Percentiles rank a stretch among this genome's conserved stretches.
Evolutionary conservation across 768 basidiomycete species (phyloP).

Genomic region (Hericium coralloides): DNA sequence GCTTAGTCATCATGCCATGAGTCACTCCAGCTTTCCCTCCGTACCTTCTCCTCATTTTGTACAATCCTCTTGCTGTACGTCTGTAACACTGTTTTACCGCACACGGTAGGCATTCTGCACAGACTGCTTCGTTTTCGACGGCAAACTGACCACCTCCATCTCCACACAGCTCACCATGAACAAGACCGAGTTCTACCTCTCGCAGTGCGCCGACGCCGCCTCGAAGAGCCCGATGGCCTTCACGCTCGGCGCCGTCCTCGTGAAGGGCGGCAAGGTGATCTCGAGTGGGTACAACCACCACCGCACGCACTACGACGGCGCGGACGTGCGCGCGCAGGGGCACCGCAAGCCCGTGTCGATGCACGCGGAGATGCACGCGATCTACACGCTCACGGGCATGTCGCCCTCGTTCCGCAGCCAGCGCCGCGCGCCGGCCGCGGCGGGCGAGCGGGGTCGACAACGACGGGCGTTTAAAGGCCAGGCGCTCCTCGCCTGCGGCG

Average conservation of each 20-base stretch:
- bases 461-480: slow-evolving; percentile 12
- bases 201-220: slow-evolving; percentile 39
- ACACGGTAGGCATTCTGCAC: no score
- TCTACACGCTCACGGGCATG: slow-evolving; percentile 41
- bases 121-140: no score
- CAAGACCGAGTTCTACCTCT: slow-evolving; percentile 43
- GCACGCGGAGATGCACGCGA: slow-evolving; percentile 57
- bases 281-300: slow-evolving; percentile 47
- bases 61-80: no score
- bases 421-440: slow-evolving; percentile 21
- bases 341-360: slow-evolving; percentile 39
- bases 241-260: slow-evolving; percentile 37
- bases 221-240: slow-evolving; percentile 43
- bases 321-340: slow-evolving; percentile 27
- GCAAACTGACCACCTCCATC: no score
- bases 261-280: slow-evolving; percentile 49
- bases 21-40: no score
- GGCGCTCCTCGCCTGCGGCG: slow-evolving; percentile 11
- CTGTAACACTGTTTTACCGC: no score
- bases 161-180: slow-evolving; percentile 23
- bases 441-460: slow-evolving; percentile 15
- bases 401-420: slow-evolving; percentile 45
- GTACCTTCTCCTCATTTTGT: no score
- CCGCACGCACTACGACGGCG: slow-evolving; percentile 43
- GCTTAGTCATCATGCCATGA: no score